A percentile compares a stretch with the other conserved stretches of the same genome.
Conservation (phyloP, 805 yeast species). For the Maudiozyma bulderi region DNA sequence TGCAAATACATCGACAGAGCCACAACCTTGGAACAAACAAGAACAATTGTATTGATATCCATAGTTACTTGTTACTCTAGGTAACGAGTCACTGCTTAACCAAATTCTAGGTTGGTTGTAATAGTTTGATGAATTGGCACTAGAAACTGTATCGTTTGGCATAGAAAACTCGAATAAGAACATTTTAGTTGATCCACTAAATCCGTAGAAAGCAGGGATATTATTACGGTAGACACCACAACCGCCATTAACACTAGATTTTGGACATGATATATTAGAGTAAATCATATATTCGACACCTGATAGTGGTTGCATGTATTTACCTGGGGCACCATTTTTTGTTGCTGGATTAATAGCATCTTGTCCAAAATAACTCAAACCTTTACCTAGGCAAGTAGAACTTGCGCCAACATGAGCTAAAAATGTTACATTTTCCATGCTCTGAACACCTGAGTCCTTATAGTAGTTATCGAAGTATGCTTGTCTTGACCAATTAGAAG, state of each 20-base stretch:
- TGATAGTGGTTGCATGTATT: constrained; percentile 40
- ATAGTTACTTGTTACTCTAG: constrained; percentile 56
- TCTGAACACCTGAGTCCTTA: constrained; percentile 21
- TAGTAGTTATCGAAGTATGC: constrained; percentile 40
- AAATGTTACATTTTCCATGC: constrained; percentile 55
- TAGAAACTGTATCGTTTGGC: constrained; percentile 41
- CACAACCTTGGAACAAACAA: constrained; percentile 66
- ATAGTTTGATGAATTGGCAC: constrained; percentile 19
- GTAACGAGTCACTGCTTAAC: constrained; percentile 60
- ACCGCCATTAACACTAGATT: constrained; percentile 42
- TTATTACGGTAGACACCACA: constrained; percentile 67
- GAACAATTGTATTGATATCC: constrained; percentile 47
- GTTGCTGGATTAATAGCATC: constrained; percentile 41
- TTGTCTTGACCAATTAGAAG: constrained; percentile 42
- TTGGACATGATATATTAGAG: constrained; percentile 46
- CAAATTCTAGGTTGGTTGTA: constrained; percentile 61
- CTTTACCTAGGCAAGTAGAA: constrained; percentile 55
- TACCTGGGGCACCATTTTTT: constrained; percentile 40
- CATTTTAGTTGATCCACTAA: constrained; percentile 53
- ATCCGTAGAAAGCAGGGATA: constrained; percentile 65
- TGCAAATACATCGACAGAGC: constrained; percentile 56
- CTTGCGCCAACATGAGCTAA: constrained; percentile 49
- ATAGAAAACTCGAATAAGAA: constrained; percentile 57
- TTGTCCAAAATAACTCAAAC: constrained; percentile 47
- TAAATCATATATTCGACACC: constrained; percentile 51